phyloP scores from a whole-genome alignment of 768 basidiomycete species.

The Lactifluus piperatus region DNA sequence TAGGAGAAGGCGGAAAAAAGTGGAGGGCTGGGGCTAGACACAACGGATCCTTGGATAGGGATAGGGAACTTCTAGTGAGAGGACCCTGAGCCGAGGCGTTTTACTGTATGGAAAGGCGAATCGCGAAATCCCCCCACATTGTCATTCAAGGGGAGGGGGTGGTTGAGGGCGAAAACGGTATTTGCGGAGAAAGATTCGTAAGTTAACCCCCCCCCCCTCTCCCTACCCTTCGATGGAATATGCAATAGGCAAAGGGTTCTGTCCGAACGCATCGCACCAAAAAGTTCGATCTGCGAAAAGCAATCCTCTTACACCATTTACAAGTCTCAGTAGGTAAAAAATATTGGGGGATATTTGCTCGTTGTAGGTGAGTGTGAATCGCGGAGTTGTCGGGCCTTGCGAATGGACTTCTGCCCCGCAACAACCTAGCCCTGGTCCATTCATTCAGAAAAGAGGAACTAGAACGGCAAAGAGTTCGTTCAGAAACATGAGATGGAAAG shows the following conservation, averaged over 20 bases:
- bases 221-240: not conserved
- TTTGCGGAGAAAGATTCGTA: not conserved
- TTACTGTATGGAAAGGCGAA: not conserved
- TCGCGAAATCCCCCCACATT: not conserved
- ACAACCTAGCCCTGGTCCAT: not conserved
- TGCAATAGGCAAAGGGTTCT: conserved; percentile 5
- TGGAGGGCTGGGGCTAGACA: not conserved
- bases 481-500: not conserved
- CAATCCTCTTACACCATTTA: not conserved
- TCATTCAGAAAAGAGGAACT: conserved; percentile 1
- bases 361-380: conserved; percentile 3
- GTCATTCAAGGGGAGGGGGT: not conserved
- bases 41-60: not conserved
- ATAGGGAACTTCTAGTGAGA: not conserved
- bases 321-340: not conserved
- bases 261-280: not conserved
- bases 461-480: conserved; percentile 11
- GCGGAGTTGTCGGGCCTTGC: conserved; percentile 13
- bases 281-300: conserved; percentile 1
- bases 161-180: not conserved
- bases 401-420: conserved; percentile 1
- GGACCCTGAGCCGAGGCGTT: not conserved
- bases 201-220: not conserved
- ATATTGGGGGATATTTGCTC: not conserved
- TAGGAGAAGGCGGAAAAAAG: not conserved